These are phyloP conservation scores for Calonectria pseudoreteaudii DNA, from an alignment of 2,329 filamentous ascomycete genomes.

Conservation along the genomic window DNA sequence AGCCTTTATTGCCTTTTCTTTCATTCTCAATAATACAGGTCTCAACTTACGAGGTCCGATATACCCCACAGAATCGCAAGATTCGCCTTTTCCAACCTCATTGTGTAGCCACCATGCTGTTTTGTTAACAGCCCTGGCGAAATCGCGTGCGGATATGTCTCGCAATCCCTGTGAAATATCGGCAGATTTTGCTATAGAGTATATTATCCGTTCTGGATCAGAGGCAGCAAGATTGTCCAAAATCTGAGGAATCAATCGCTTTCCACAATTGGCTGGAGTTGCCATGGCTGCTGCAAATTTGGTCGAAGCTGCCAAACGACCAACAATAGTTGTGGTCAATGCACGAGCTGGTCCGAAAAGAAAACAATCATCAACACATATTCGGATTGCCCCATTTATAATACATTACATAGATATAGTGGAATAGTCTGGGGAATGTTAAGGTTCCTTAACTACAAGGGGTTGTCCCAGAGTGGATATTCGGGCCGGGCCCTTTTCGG, in stretches of 20 bases:
- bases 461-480: neutral
- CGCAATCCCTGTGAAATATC: constrained; percentile 32
- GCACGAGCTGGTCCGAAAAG: neutral
- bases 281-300: neutral
- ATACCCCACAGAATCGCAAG: constrained; percentile 42
- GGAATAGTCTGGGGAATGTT: neutral
- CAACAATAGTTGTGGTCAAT: neutral
- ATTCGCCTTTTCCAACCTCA: constrained; percentile 30
- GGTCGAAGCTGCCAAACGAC: neutral
- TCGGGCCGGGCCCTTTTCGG: neutral
- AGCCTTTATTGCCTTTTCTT: neutral
- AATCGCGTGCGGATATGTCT: constrained; percentile 38
- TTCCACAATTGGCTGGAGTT: constrained; percentile 28
- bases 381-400: neutral
- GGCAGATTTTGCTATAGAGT: constrained; percentile 35
- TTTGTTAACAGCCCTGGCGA: constrained; percentile 44
- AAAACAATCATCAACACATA: neutral
- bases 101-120: constrained; percentile 45
- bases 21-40: neutral
- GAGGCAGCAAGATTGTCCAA: constrained; percentile 39
- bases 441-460: neutral
- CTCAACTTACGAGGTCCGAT: constrained; percentile 48
- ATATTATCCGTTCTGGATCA: constrained; percentile 42
- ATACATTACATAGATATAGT: neutral
- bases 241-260: constrained; percentile 43